Evolutionary conservation across 257 asterid species (phyloP), one percentile per base, ranked within the genome.

Genomic region (Fraxinus excelsior): DNA sequence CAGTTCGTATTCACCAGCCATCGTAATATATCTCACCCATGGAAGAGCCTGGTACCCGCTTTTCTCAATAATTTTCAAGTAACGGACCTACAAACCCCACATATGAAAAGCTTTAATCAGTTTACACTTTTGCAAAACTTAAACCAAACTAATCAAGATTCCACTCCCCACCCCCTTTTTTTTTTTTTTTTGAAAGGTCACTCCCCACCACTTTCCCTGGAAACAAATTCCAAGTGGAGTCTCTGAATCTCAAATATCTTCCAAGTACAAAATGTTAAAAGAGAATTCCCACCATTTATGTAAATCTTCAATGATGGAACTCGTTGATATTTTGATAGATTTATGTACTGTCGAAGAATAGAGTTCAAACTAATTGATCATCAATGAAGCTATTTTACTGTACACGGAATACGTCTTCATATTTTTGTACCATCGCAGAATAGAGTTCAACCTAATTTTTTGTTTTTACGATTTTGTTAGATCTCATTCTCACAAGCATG

Each of bases 31-130:
- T 84, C 96, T 89, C 86, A 90, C 97, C 97, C 97, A 93, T 21
- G 98, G 98, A 46, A 93, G 96, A 82, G 97, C 92, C 79, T 89
- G 97, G 75, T 93, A 93, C 62, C 97, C 97, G 80, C 97, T 91
- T 84, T 93, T 93, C 82, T 93, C 98, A 38, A 93, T 93, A 74
- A 93, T 91, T 84, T 93, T 93, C 86, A 93, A 84, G 88, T 93
- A 93, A 26, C 97, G 97, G 74, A 91, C 94, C 97, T 93, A 71
- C 80, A 75, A 56, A 79, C 75, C 42, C 70, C 53, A 68, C 72
- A 60, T 75, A 75, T 34, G 69, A n/a, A 58, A 62, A 62, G 10
- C 4, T 62, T 25, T 62, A 58, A n/a, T 58, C 4, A 7, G 66
- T n/a, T 6, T 21, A 42, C 28, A 62, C 2, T 26, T 7, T 26